Percentiles rank a stretch among this genome's conserved stretches.
Conservation (phyloP, 2,329 filamentous ascomycete genomes). For the Phaeosphaeria sp. region DNA sequence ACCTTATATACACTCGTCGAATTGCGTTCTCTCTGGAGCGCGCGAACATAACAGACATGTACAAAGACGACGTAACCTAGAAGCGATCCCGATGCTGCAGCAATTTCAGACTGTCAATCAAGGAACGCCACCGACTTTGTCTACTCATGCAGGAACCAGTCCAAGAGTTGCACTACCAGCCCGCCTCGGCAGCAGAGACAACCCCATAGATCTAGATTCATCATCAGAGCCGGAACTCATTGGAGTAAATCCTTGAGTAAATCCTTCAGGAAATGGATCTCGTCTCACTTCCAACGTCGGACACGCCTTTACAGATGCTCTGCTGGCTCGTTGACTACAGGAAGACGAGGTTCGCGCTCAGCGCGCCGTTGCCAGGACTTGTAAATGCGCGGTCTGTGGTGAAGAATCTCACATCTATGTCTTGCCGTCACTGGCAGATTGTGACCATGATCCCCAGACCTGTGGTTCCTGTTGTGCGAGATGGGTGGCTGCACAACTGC, state of each 20-base stretch:
- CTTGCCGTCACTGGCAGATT: constrained; percentile 33
- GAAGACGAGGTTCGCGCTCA: background rate
- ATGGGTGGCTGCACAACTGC: constrained; percentile 50
- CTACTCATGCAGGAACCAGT: background rate
- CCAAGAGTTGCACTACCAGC: background rate
- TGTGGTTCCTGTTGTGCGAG: constrained; percentile 46
- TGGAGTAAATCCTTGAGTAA: too few species aligned
- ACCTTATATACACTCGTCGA: background rate
- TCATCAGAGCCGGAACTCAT: background rate
- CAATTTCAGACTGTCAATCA: background rate
- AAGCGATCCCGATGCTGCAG: background rate
- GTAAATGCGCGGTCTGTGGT: constrained; percentile 29
- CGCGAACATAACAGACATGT: background rate
- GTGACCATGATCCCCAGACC: constrained; percentile 42
- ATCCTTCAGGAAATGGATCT: background rate
- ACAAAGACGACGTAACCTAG: background rate
- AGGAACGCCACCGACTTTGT: background rate
- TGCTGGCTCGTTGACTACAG: constrained; percentile 12
- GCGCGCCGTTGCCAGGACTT: constrained; percentile 5
- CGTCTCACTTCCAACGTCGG: background rate
- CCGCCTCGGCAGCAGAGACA: background rate
- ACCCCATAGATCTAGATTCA: background rate
- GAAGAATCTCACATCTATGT: constrained; percentile 16
- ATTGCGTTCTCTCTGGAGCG: background rate
- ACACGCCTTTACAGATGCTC: constrained; percentile 5